Conservation (phyloP, 495 filamentous ascomycete genomes). For the Penicillium steckii region DNA sequence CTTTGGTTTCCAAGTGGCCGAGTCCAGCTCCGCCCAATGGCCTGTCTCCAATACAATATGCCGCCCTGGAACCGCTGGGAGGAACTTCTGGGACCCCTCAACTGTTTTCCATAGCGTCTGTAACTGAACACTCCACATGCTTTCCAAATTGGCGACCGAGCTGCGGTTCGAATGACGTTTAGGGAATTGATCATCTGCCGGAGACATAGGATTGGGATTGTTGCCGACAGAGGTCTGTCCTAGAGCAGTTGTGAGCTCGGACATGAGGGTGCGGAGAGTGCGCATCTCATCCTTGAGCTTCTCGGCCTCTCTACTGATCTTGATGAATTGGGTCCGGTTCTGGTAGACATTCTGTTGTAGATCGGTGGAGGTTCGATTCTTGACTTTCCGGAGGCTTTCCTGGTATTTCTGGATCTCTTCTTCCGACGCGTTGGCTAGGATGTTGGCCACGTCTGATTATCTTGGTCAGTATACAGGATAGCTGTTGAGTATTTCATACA, state of each 20-base stretch:
- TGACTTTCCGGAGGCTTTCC: slow-evolving; percentile 68
- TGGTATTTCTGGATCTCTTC: slow-evolving; percentile 88
- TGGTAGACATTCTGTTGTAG: slow-evolving; percentile 96
- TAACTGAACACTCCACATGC: slow-evolving; percentile 85
- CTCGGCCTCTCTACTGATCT: slow-evolving; percentile 98
- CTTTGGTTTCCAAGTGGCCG: slow-evolving; percentile 90
- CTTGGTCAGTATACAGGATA: not conserved
- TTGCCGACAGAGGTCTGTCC: slow-evolving; percentile 61
- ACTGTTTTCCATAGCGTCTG: slow-evolving; percentile 87
- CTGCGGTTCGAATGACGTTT: slow-evolving; percentile 51
- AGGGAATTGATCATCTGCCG: slow-evolving; percentile 46
- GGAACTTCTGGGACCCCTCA: slow-evolving; percentile 93
- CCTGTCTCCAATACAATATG: slow-evolving; percentile 89
- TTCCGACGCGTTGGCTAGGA: slow-evolving; percentile 90
- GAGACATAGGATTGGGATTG: slow-evolving; percentile 41
- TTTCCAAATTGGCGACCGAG: slow-evolving; percentile 88
- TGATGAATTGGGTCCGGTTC: slow-evolving; percentile 97
- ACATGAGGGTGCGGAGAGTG: slow-evolving; percentile 80
- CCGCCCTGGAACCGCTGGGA: slow-evolving; percentile 85
- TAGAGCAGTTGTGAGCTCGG: slow-evolving; percentile 79
- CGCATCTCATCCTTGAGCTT: slow-evolving; percentile 97
- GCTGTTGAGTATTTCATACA: not conserved
- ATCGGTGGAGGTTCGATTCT: slow-evolving; percentile 79
- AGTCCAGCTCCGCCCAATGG: slow-evolving; percentile 93
- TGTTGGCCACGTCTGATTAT: slow-evolving; percentile 73